Percentiles rank a stretch among this genome's conserved stretches.
These are phyloP conservation scores for Ricinus communis DNA, from an alignment of 345 rosid genomes.

Conservation along the genomic window DNA sequence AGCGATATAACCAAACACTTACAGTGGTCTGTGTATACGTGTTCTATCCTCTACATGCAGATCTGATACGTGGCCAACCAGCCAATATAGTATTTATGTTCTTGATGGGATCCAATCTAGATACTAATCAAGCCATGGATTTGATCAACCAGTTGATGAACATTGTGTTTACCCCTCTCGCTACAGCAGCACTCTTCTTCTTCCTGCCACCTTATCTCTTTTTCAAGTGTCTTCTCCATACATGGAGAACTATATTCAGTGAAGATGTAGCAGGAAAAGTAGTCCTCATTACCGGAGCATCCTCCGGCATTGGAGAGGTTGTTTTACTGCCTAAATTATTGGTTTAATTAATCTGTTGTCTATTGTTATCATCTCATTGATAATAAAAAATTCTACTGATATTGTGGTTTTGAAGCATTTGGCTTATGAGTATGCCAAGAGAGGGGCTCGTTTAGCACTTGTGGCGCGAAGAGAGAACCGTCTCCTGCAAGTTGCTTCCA, in stretches of 20 bases:
- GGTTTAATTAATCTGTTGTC: no score
- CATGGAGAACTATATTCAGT: conserved; percentile 23
- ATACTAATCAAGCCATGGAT: conserved; percentile 25
- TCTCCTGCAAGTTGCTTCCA: conserved; percentile 23
- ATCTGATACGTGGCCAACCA: not conserved
- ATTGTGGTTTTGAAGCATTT: conserved; percentile 26
- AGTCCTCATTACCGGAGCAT: conserved; percentile 58
- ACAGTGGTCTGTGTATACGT: not conserved
- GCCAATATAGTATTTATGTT: not conserved
- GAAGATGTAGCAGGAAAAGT: conserved; percentile 64
- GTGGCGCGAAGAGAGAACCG: conserved; percentile 35
- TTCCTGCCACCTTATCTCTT: conserved; percentile 45
- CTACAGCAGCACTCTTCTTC: conserved; percentile 29
- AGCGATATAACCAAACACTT: no score
- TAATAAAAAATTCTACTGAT: no score
- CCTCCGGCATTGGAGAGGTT: conserved; percentile 71
- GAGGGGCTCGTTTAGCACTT: conserved; percentile 42
- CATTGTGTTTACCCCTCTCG: conserved; percentile 22
- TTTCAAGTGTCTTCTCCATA: conserved; percentile 30
- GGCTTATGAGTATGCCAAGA: conserved; percentile 39
- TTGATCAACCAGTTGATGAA: conserved; percentile 35
- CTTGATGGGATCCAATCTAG: not conserved
- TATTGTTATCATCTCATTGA: no score
- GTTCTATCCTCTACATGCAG: not conserved
- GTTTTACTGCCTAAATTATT: no score